These are phyloP conservation scores for Globisporangium canariense DNA, from an alignment of 352 stramenopile genomes.

Conservation along the genomic window DNA sequence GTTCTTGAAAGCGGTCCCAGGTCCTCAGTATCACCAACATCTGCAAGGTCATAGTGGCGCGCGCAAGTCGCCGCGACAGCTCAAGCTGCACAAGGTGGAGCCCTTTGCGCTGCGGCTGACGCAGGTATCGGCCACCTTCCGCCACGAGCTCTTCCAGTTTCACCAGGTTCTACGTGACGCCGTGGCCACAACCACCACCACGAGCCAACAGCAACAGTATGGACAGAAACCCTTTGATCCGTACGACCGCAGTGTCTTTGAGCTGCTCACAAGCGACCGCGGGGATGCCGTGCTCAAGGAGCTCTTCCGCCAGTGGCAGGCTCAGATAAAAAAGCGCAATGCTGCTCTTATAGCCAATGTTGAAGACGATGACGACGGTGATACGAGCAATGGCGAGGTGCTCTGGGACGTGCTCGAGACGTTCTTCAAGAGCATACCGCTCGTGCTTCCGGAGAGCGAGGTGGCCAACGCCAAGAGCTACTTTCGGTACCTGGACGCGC, in stretches of 20 bases:
- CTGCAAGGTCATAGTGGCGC: not conserved
- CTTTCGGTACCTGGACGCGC: slow-evolving; percentile 50
- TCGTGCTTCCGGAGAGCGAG: slow-evolving; percentile 47
- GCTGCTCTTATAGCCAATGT: slow-evolving; percentile 4
- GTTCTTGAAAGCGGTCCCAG: not conserved
- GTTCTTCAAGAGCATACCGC: slow-evolving; percentile 56
- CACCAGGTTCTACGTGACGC: slow-evolving; percentile 59
- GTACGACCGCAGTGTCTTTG: slow-evolving; percentile 35
- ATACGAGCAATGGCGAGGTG: slow-evolving; percentile 25
- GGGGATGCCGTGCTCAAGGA: slow-evolving; percentile 55
- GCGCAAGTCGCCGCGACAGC: slow-evolving; percentile 25
- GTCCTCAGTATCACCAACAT: not conserved
- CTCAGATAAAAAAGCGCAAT: slow-evolving; percentile 13
- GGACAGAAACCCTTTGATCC: not conserved
- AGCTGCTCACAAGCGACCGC: slow-evolving; percentile 67
- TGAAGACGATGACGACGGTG: not conserved
- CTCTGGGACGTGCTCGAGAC: slow-evolving; percentile 64
- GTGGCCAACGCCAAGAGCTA: slow-evolving; percentile 41
- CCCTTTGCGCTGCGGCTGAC: slow-evolving; percentile 10
- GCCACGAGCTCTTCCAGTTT: slow-evolving; percentile 66
- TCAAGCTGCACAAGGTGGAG: slow-evolving; percentile 33
- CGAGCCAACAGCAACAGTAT: slow-evolving; percentile 9
- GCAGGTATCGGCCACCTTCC: slow-evolving; percentile 39
- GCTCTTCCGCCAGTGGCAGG: slow-evolving; percentile 58
- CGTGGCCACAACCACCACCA: slow-evolving; percentile 9